A percentile compares a stretch with the other conserved stretches of the same genome.
Conservation (phyloP, 2,329 filamentous ascomycete species). For the Davidsoniella eucalypti region DNA sequence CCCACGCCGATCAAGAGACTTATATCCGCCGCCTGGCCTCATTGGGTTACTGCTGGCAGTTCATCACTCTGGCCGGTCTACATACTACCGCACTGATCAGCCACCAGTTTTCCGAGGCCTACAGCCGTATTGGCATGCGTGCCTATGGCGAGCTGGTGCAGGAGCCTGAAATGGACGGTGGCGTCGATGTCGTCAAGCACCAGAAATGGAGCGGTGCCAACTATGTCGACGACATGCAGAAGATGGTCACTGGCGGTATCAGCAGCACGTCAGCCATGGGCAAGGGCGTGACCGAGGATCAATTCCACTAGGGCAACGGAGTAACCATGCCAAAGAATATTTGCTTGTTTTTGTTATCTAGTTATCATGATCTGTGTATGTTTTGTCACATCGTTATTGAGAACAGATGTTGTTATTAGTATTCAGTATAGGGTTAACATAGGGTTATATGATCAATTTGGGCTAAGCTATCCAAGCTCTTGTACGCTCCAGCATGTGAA, state of each 20-base stretch:
- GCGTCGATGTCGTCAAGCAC: conserved; percentile 91
- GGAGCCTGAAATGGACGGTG: conserved; percentile 85
- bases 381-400: no score
- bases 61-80: conserved; percentile 95
- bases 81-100: conserved; percentile 90
- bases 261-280: conserved; percentile 92
- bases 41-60: conserved; percentile 98
- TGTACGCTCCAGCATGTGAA: no score
- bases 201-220: conserved; percentile 97
- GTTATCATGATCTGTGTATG: no score
- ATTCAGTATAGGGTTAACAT: background rate
- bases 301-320: conserved; percentile 46
- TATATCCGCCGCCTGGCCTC: conserved; percentile 80
- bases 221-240: conserved; percentile 85
- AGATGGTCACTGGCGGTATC: conserved; percentile 92
- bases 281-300: conserved; percentile 92
- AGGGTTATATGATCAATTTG: background rate
- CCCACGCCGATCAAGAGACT: conserved; percentile 80
- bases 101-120: conserved; percentile 75
- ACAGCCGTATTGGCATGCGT: conserved; percentile 70
- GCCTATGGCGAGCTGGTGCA: conserved; percentile 95
- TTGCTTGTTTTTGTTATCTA: background rate
- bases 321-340: no score
- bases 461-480: no score
- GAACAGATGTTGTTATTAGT: background rate